Evolutionary conservation across 2,329 filamentous ascomycete genomes (phyloP), one percentile per base, ranked within the genome.

Genomic region (Fusarium beomiforme): DNA sequence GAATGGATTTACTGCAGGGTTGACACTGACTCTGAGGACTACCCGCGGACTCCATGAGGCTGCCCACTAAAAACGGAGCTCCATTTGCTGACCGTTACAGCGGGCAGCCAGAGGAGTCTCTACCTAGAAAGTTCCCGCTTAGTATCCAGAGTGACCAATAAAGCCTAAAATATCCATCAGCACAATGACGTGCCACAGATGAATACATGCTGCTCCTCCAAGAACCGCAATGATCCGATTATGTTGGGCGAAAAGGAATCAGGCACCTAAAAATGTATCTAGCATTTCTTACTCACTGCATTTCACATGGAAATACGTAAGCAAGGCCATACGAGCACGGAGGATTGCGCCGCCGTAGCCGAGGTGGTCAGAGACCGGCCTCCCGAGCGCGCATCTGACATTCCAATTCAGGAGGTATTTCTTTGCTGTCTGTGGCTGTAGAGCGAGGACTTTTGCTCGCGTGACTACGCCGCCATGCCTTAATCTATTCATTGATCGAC

Each of bases 261-360:
- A 55, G 51, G 51, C 37, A 34, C 37, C 37, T n/a, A 43, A 16
- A 36, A 17, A 36, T 6, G 17, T 16, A 31, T 36, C 17, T 50
- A 31, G 6, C 17, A 12, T 24, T 19, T 43, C 24, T 24, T 8
- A 47, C 29, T 33, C 29, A n/a, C 23, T 51, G 49, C 23, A 16
- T 26, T 50, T 14, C 29, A 34, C 19, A 54, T 41, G 57, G 19
- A 43, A 31, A 23, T 29, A 51, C 24, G 39, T 55, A 34, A 61
- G 26, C 59, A 64, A 50, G 33, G 24, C 60, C 60, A 65, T 65
- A 65, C 62, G 62, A 65, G 51, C 56, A 17, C n/a, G 50, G 26
- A 59, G 58, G 61, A 65, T 65, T 65, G 31, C 65, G 50, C 60
- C 62, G 60, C 51, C 41, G 24, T 65, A 65, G 37, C 62, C 62